Conservation (phyloP, 345 rosid genomes). For the Lenwebbia sp. region DNA sequence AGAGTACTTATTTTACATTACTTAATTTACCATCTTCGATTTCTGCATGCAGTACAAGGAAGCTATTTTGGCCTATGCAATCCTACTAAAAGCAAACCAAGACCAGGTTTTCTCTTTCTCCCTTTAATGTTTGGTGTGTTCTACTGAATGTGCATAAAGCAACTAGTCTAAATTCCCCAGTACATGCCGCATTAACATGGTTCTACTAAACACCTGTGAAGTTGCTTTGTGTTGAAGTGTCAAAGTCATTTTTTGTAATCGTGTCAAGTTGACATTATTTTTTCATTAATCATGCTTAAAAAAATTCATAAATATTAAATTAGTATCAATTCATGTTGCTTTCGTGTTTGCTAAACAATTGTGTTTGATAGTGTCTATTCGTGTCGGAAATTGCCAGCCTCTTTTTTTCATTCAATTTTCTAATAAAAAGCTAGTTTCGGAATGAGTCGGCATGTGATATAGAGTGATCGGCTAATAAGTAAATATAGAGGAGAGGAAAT, state of each 20-base stretch:
- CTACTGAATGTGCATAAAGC: neutral
- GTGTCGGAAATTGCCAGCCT: neutral
- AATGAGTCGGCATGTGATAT: neutral
- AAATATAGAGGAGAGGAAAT: neutral
- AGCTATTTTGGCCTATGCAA: slow-evolving; percentile 76
- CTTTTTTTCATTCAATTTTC: neutral
- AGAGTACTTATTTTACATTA: neutral
- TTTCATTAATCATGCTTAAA: neutral
- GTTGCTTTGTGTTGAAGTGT: neutral
- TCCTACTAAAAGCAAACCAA: slow-evolving; percentile 57
- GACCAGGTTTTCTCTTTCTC: slow-evolving; percentile 42
- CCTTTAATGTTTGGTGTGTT: neutral
- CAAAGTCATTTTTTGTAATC: neutral
- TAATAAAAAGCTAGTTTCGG: neutral
- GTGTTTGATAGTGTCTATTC: neutral
- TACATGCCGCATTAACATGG: neutral
- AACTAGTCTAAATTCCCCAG: neutral
- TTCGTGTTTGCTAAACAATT: neutral
- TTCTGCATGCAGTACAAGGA: slow-evolving; percentile 69
- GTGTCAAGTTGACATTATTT: neutral
- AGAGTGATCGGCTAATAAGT: neutral
- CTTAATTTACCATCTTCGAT: neutral
- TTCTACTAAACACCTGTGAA: neutral
- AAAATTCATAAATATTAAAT: neutral
- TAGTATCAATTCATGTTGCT: neutral